Conservation (phyloP, 345 rosid species). For the Syzygium aqueum region DNA sequence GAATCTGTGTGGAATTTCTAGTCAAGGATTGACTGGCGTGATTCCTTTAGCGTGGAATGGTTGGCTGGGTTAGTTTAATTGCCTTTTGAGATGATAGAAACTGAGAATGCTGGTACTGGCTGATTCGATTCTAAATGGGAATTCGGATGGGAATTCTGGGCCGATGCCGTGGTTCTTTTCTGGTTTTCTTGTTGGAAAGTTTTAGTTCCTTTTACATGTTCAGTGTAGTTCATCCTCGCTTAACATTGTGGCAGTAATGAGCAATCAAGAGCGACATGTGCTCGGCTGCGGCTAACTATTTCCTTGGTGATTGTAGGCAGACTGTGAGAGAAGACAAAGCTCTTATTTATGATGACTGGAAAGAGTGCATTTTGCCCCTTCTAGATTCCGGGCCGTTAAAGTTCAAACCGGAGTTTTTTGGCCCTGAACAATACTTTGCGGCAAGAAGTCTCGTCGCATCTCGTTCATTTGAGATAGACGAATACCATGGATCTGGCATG, state of each 20-base stretch:
- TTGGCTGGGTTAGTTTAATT: background rate
- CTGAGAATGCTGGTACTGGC: background rate
- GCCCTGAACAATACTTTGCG: slow-evolving; percentile 53
- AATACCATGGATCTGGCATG: slow-evolving; percentile 77
- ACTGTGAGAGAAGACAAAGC: slow-evolving; percentile 62
- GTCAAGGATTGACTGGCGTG: background rate
- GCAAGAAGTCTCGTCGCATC: slow-evolving; percentile 72
- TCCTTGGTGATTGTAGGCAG: slow-evolving; percentile 42
- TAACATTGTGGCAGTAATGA: background rate
- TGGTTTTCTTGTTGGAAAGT: background rate
- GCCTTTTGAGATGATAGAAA: background rate
- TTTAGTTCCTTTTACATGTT: background rate
- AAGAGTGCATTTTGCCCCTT: slow-evolving; percentile 61
- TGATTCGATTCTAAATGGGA: background rate
- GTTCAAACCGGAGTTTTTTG: slow-evolving; percentile 31
- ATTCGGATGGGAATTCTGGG: background rate
- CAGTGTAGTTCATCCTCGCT: background rate
- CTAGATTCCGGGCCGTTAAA: slow-evolving; percentile 15
- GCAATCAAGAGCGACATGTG: background rate
- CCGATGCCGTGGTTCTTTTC: background rate
- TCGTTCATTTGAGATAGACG: slow-evolving; percentile 67
- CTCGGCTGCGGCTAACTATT: background rate
- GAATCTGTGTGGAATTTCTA: background rate
- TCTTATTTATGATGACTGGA: slow-evolving; percentile 69
- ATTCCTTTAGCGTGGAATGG: no score